Conservation (phyloP, 1,139 yeast species). For the Petasospora fabianii region DNA sequence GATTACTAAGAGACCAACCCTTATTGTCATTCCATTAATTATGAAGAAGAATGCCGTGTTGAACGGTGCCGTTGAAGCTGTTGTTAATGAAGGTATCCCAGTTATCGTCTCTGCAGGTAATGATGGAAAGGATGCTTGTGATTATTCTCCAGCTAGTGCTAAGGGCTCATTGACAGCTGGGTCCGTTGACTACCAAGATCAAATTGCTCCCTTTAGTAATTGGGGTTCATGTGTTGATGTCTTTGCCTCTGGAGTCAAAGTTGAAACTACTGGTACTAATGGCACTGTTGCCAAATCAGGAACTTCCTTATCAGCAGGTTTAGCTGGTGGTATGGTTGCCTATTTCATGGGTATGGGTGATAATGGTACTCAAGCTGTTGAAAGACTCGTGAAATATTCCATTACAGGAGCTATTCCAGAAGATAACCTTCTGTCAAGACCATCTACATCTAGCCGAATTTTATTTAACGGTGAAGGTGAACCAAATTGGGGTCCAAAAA, state of each 20-base stretch:
- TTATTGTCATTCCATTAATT: slow-evolving; percentile 60
- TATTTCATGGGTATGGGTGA: slow-evolving; percentile 61
- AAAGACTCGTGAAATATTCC: slow-evolving; percentile 31
- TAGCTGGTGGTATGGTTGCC: slow-evolving; percentile 68
- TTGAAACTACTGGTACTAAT: slow-evolving; percentile 38
- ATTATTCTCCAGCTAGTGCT: slow-evolving; percentile 60
- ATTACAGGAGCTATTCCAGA: slow-evolving; percentile 29
- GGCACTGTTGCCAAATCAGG: slow-evolving; percentile 48
- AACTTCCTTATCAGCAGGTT: slow-evolving; percentile 77
- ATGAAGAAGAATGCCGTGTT: slow-evolving; percentile 54
- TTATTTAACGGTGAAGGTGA: slow-evolving; percentile 38
- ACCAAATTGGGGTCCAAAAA: slow-evolving; percentile 31
- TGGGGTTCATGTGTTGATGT: slow-evolving; percentile 64
- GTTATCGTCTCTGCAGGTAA: slow-evolving; percentile 69
- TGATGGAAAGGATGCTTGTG: slow-evolving; percentile 60
- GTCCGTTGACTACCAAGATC: slow-evolving; percentile 43
- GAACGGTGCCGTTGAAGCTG: slow-evolving; percentile 55
- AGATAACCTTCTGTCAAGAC: slow-evolving; percentile 28
- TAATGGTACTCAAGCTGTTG: slow-evolving; percentile 37
- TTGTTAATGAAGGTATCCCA: slow-evolving; percentile 56
- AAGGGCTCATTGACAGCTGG: slow-evolving; percentile 60
- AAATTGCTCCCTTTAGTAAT: slow-evolving; percentile 57
- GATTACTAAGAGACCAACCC: slow-evolving; percentile 43
- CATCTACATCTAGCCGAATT: slow-evolving; percentile 37
- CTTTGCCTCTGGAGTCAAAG: slow-evolving; percentile 56